Percentiles rank a stretch among this genome's conserved stretches.
Conservation (phyloP, 371 early-diverging fungal species). For the Mortierella sp. region DNA sequence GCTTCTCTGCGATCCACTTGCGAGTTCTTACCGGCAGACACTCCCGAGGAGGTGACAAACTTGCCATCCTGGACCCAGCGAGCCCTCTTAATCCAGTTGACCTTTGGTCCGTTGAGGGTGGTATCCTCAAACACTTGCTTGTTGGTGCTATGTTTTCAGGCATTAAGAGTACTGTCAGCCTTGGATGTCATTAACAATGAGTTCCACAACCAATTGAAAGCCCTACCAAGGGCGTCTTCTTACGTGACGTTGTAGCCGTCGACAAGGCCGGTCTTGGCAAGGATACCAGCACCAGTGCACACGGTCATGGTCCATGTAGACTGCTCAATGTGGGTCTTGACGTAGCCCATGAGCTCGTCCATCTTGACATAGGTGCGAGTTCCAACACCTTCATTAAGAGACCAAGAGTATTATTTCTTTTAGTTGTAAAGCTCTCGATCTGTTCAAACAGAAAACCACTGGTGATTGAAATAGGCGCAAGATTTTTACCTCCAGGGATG, state of each 20-base stretch:
- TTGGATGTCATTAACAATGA: background rate
- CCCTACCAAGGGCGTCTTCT: background rate
- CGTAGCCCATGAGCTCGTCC: conserved; percentile 1
- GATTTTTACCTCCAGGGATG: conserved; percentile 28
- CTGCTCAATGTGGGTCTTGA: conserved; percentile 30
- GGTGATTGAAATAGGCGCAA: background rate
- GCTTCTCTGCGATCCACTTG: too few species aligned
- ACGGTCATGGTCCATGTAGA: conserved; percentile 56
- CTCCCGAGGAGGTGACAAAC: conserved; percentile 62
- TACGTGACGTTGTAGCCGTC: conserved; percentile 61
- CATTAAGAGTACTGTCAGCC: background rate
- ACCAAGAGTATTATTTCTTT: background rate
- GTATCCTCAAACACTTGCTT: conserved; percentile 57
- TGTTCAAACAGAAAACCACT: background rate
- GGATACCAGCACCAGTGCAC: conserved; percentile 62
- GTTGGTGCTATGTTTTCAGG: conserved; percentile 52
- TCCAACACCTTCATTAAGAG: conserved; percentile 25
- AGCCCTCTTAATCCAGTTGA: conserved; percentile 63
- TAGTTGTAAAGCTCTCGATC: background rate
- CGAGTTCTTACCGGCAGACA: conserved; percentile 59
- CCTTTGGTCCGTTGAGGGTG: conserved; percentile 40
- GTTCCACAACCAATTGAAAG: too few species aligned
- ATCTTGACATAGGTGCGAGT: conserved; percentile 3
- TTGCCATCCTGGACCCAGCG: conserved; percentile 68
- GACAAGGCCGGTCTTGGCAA: conserved; percentile 62